A percentile compares a stretch with the other conserved stretches of the same genome.
These are phyloP conservation scores for Pseudopyricularia javanii DNA, from an alignment of 2,329 filamentous ascomycete species.

Conservation along the genomic window DNA sequence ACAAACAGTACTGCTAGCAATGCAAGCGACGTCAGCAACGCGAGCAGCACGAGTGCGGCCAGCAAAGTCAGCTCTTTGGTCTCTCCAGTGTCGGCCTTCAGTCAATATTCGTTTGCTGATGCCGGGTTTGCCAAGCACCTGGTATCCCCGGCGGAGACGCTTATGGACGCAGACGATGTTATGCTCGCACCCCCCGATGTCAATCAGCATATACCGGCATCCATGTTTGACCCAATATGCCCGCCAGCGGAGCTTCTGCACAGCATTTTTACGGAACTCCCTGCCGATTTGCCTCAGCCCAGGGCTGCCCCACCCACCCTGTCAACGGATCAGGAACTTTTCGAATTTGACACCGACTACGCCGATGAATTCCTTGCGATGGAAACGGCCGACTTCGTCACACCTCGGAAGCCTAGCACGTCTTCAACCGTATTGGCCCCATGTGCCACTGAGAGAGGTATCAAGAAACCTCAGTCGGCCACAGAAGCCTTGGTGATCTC, in stretches of 20 bases:
- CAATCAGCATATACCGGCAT: constrained; percentile 5
- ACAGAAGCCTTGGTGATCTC: constrained; percentile 24
- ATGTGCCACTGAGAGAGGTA: neutral
- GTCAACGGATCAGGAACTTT: constrained; percentile 19
- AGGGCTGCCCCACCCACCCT: constrained; percentile 15
- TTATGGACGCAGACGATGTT: constrained; percentile 18
- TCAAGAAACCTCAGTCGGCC: neutral
- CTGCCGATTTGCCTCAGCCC: constrained; percentile 24
- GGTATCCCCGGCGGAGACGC: constrained; percentile 31
- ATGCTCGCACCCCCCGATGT: constrained; percentile 14
- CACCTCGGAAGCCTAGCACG: neutral
- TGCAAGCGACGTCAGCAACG: constrained; percentile 15
- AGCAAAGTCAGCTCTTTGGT: constrained; percentile 26
- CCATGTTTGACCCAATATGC: constrained; percentile 10
- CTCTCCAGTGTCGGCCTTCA: constrained; percentile 35
- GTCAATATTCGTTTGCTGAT: constrained; percentile 24
- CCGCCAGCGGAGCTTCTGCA: constrained; percentile 13
- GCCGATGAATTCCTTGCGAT: constrained; percentile 22
- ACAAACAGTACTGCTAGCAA: constrained; percentile 23
- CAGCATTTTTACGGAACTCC: constrained; percentile 26
- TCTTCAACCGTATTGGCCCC: neutral
- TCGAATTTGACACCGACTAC: constrained; percentile 23
- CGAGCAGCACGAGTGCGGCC: constrained; percentile 20
- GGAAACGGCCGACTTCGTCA: neutral
- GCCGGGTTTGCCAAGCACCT: constrained; percentile 28